phyloP scores from a whole-genome alignment of 2,329 filamentous ascomycete genomes.

The Cytospora mali region DNA sequence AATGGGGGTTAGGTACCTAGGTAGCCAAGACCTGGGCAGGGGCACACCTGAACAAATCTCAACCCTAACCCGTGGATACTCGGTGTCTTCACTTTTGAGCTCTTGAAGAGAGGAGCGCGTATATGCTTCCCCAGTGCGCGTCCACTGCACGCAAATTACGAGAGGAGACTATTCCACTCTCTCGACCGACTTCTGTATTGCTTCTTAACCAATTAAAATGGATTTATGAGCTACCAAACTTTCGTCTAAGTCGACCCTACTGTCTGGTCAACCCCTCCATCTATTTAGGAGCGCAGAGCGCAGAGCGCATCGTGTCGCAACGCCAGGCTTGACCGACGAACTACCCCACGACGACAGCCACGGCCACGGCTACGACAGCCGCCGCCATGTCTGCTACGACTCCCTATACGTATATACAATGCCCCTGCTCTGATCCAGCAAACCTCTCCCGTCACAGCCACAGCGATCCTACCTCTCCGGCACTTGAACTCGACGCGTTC shows the following conservation, averaged over 20 bases:
- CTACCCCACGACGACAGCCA: no score
- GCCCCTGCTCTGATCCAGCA: slow-evolving; percentile 60
- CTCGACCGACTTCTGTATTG: neutral
- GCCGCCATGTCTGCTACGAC: slow-evolving; percentile 52
- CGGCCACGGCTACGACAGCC: neutral
- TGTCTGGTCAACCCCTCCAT: neutral
- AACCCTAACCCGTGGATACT: neutral
- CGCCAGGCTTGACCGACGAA: neutral
- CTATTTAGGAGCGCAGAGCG: neutral
- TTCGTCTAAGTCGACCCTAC: neutral
- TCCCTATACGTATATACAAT: slow-evolving; percentile 69
- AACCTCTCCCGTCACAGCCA: slow-evolving; percentile 36
- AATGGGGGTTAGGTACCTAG: no score
- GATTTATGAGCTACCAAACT: neutral
- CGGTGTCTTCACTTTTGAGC: neutral
- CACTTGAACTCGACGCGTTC: slow-evolving; percentile 61
- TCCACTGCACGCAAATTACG: neutral
- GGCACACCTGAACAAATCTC: no score
- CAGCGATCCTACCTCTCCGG: slow-evolving; percentile 25
- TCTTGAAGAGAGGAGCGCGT: neutral
- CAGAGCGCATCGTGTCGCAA: neutral
- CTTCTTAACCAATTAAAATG: neutral
- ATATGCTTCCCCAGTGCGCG: neutral
- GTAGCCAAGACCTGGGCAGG: no score
- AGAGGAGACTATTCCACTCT: neutral